Conservation (phyloP, 1,284 basidiomycete species). For the Sanguinoderma infundibulare region DNA sequence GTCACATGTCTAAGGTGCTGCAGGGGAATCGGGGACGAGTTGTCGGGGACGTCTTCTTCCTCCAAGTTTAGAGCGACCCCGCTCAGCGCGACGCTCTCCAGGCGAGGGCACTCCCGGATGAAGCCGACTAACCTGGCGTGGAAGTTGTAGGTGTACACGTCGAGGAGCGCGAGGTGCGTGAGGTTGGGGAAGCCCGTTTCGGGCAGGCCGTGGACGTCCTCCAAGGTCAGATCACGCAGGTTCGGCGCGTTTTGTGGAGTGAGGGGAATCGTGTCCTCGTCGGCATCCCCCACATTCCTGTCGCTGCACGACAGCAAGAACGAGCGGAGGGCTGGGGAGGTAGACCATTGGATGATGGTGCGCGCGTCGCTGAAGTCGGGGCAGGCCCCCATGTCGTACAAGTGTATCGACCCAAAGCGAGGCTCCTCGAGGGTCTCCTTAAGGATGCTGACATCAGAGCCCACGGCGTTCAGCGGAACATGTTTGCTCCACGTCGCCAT, state of each 20-base stretch:
- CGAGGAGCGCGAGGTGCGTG: background rate
- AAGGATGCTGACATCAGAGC: background rate
- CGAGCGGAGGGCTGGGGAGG: background rate
- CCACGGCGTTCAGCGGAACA: background rate
- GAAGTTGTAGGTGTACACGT: background rate
- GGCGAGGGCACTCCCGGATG: background rate
- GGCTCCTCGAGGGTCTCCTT: background rate
- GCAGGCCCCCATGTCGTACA: background rate
- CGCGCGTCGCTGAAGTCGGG: background rate
- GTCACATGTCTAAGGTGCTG: conserved; percentile 3
- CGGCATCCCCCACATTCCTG: background rate
- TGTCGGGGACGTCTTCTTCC: background rate
- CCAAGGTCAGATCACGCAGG: background rate
- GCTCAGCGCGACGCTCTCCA: background rate
- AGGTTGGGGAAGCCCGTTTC: background rate
- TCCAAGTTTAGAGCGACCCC: background rate
- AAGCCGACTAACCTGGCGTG: background rate
- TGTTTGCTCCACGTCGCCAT: background rate
- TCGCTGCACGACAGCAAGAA: background rate
- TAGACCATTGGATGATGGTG: background rate
- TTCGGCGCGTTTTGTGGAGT: background rate
- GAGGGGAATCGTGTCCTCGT: background rate
- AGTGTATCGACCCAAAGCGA: background rate
- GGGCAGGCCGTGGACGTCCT: background rate
- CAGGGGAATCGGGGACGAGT: background rate